Percentiles rank a stretch among this genome's conserved stretches.
phyloP scores from a whole-genome alignment of 345 rosid species.

The Arabis alpina region DNA sequence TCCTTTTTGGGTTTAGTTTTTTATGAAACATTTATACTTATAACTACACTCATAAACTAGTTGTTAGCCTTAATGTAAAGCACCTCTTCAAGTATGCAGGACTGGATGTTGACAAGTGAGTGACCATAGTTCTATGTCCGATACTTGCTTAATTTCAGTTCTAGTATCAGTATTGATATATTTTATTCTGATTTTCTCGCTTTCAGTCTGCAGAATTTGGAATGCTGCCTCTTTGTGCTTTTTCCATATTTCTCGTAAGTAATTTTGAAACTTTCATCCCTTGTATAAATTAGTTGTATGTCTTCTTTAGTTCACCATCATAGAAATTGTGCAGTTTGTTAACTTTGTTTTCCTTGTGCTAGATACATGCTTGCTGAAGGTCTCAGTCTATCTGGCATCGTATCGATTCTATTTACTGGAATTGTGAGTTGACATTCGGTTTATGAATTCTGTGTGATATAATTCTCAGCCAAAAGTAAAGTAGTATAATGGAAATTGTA shows the following conservation, averaged over 20 bases:
- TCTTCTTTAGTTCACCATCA: constrained; percentile 12
- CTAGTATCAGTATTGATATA: constrained; percentile 20
- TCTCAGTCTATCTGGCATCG: constrained; percentile 98
- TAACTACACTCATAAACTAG: constrained; percentile 19
- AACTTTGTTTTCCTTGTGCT: constrained; percentile 29
- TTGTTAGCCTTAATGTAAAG: constrained; percentile 73
- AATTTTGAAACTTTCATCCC: constrained; percentile 24
- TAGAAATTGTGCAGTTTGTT: constrained; percentile 12
- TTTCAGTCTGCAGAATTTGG: constrained; percentile 94
- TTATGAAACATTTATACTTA: constrained; percentile 16
- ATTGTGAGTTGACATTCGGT: constrained; percentile 61
- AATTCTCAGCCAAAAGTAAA: constrained; percentile 25
- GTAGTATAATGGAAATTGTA: background rate
- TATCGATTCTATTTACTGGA: constrained; percentile 95
- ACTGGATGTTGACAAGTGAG: constrained; percentile 97
- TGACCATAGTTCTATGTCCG: constrained; percentile 29
- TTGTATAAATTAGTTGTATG: constrained; percentile 3
- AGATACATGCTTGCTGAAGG: constrained; percentile 99
- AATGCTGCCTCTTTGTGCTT: constrained; percentile 96
- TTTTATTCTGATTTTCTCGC: constrained; percentile 17
- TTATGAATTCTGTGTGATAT: constrained; percentile 3
- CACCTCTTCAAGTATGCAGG: constrained; percentile 99
- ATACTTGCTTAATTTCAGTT: constrained; percentile 17
- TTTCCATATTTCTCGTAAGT: constrained; percentile 96
- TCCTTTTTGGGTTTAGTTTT: constrained; percentile 55